Base-by-base conservation (phyloP, 768 basidiomycete genomes). In the Holtermanniella nyarrowii region DNA sequence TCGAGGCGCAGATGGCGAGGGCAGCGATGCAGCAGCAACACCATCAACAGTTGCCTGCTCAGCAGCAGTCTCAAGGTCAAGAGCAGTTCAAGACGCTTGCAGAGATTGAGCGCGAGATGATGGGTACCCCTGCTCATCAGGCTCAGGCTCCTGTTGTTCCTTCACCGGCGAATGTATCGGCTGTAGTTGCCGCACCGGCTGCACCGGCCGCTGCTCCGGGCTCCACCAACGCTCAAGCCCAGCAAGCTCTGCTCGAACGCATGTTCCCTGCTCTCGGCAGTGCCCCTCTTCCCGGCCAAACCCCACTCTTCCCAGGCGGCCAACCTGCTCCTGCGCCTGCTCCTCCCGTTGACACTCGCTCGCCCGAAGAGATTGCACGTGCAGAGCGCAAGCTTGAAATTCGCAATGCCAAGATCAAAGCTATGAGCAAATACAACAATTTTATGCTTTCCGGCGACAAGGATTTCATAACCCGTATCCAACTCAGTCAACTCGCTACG, bases 391-490 rank as follows among this genome's bases (percentile, higher is more conserved):
- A 63, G 20, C 61, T 62, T 44, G 49, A 60, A 31, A 57, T 60
- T n/a, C 65, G 66, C 52, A 52, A 52, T 5, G 55, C 31, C 37
- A 69, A 71, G 57, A 71, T 71, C 49, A 58, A 63, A 24, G 45
- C 59, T 1, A 67, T 71, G 72, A 48, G 63, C 1, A 60, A 58
- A 47, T 67, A 70, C 56, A 73, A 73, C 57, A 68, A 73, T 46
- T 58, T 69, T 46, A 73, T 73, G 72, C 70, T 63, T 16, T 58
- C 66, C 39, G 70, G 69, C 11, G 95, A 99, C 77, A 97, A 97
- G 74, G 95, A 97, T 67, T 99, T 97, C 68, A 97, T 99, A 73
- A 97, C 95, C 27, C 83, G 95, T 22, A 97, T 99, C 57, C 95
- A 99, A 71, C 88, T 99, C 26, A 96, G 93, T 1, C 95, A 97